phyloP scores from a whole-genome alignment of 345 rosid genomes.

The Acer negundo region DNA sequence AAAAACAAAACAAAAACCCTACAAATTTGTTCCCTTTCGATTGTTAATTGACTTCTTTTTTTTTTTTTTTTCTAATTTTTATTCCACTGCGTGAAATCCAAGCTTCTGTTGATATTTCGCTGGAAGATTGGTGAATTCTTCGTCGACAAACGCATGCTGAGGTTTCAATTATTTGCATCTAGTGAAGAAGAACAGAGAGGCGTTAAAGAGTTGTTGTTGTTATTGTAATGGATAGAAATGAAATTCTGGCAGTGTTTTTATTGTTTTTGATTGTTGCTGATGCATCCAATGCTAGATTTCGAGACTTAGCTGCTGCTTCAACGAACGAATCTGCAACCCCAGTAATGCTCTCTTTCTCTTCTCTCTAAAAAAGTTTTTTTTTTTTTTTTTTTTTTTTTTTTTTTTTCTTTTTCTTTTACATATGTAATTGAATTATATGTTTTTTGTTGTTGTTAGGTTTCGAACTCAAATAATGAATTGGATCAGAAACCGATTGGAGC shows the following conservation, averaged over 20 bases:
- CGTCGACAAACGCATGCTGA: background rate
- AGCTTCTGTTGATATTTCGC: slow-evolving; percentile 15
- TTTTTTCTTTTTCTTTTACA: background rate
- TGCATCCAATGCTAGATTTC: slow-evolving; percentile 46
- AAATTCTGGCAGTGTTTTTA: slow-evolving; percentile 35
- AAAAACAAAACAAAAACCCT: background rate
- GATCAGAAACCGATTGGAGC: slow-evolving; percentile 23
- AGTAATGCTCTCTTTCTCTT: slow-evolving; percentile 30
- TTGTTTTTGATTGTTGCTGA: slow-evolving; percentile 41
- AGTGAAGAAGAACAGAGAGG: background rate
- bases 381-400: background rate
- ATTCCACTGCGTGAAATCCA: slow-evolving; percentile 11
- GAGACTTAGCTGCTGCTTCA: slow-evolving; percentile 35
- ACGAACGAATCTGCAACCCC: slow-evolving; percentile 24
- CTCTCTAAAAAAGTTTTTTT: background rate
- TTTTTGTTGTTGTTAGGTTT: slow-evolving; percentile 35
- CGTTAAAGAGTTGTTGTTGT: background rate
- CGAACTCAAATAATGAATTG: slow-evolving; percentile 22
- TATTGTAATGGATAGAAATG: slow-evolving; percentile 41
- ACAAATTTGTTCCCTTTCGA: background rate
- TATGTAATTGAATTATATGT: slow-evolving; percentile 20
- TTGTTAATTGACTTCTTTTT: background rate
- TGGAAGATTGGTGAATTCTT: background rate
- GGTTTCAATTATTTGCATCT: too few relatives aligned
- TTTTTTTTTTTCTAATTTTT: background rate